phyloP scores from a whole-genome alignment of 768 basidiomycete genomes.

The Omphalotus guepiniiformis region DNA sequence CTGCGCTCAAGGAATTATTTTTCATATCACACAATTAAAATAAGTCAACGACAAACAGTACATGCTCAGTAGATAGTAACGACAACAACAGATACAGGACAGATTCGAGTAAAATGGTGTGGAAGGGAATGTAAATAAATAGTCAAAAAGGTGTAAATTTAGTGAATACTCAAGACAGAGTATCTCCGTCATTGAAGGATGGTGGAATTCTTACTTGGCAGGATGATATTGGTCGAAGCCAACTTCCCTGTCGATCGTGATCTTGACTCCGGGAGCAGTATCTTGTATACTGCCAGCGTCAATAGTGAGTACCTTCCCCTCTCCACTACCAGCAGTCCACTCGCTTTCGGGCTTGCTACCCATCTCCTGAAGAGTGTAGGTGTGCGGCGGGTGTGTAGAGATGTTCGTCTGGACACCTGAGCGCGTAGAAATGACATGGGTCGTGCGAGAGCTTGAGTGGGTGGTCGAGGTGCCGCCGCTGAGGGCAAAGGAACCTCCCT shows the following conservation, averaged over 20 bases:
- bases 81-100: too few species aligned
- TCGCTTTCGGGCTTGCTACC: constrained; percentile 39
- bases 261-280: constrained; percentile 42
- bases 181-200: too few species aligned
- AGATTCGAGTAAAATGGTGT: too few species aligned
- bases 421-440: constrained; percentile 48
- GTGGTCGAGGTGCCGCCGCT: constrained; percentile 35
- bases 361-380: constrained; percentile 54
- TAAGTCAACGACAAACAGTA: too few species aligned
- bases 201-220: constrained; percentile 4
- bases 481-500: constrained; percentile 69
- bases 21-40: too few species aligned
- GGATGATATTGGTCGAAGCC: constrained; percentile 38
- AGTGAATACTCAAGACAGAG: too few species aligned
- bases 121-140: too few species aligned
- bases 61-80: too few species aligned
- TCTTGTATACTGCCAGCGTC: constrained; percentile 30
- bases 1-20: too few species aligned
- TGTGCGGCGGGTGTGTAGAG: constrained; percentile 33
- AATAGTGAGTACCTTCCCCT: constrained; percentile 38
- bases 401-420: constrained; percentile 37
- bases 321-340: constrained; percentile 36
- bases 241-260: constrained; percentile 54
- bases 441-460: constrained; percentile 41
- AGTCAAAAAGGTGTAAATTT: too few species aligned